These are phyloP conservation scores for Eutypa lata DNA, from an alignment of 2,329 filamentous ascomycete genomes.

Conservation along the genomic window DNA sequence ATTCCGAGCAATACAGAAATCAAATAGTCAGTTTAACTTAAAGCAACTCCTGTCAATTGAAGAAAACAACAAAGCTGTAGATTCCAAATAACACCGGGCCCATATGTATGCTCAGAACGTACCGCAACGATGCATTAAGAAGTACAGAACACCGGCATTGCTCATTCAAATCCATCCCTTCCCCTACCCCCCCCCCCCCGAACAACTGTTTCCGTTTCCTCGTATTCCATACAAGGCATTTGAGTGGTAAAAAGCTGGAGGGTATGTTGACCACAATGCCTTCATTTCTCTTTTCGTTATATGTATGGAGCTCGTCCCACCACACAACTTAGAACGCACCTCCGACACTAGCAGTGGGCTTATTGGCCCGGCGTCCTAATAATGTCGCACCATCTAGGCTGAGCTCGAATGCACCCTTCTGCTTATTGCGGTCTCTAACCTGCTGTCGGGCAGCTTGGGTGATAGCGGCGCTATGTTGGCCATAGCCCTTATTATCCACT, in stretches of 20 bases:
- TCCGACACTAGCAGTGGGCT: constrained; percentile 45
- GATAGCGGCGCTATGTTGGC: constrained; percentile 81
- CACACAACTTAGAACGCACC: constrained; percentile 20
- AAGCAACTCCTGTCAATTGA: neutral
- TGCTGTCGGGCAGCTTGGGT: constrained; percentile 81
- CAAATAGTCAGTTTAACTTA: no score
- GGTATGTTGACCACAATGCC: neutral
- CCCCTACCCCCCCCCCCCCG: constrained; percentile 11
- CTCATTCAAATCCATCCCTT: constrained; percentile 22
- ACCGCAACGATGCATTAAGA: constrained; percentile 15
- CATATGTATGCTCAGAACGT: constrained; percentile 18
- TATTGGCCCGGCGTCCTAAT: constrained; percentile 66
- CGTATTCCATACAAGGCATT: constrained; percentile 9
- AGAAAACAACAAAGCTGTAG: constrained; percentile 9
- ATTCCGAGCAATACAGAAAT: no score
- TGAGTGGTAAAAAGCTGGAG: constrained; percentile 3
- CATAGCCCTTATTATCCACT: constrained; percentile 63
- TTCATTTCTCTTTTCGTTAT: neutral
- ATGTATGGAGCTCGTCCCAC: neutral
- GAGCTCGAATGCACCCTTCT: constrained; percentile 85
- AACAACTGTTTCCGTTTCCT: constrained; percentile 7
- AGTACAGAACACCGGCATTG: constrained; percentile 20
- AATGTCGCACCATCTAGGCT: constrained; percentile 88
- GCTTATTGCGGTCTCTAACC: constrained; percentile 62
- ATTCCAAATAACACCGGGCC: constrained; percentile 21